Evolutionary conservation across 257 asterid species (phyloP), one percentile per base, ranked within the genome.

Genomic region (Paulownia fortunei): DNA sequence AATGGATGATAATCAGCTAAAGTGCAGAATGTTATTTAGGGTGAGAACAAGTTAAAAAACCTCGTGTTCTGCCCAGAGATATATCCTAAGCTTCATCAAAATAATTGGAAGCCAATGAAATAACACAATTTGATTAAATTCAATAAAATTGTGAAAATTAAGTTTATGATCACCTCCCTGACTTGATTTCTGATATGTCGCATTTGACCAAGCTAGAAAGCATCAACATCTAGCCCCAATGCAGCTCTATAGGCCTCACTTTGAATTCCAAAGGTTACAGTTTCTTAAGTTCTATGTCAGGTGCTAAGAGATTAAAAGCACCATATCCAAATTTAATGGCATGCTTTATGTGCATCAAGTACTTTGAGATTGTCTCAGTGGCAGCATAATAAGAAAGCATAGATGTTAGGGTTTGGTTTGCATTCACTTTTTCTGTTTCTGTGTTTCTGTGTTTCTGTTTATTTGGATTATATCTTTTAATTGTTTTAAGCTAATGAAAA

Each of bases 101-200:
- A 79, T 19, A 23, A 63, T 54, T 32, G 49, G 21, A 41, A 73
- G 62, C 58, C 18, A 64, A 72, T 73, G 76, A 34, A 71, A 51
- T 26, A 42, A 71, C 70, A 78, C 47, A 47, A 79, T 68, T 51
- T 60, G 72, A 73, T 73, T 26, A 73, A 62, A n/a, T 68, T 59
- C 54, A 36, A 46, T 34, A 69, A 19, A 70, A 32, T 69, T 15
- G 9, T 15, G 54, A 11, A 61, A 16, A 44, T 60, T 54, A 51
- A 59, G n/a, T 26, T 52, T 51, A 37, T 41, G 65, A 11, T 44
- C 18, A 58, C 42, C 68, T 49, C 65, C 36, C 47, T 46, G 39
- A 47, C 51, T 69, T 68, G 68, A 23, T 47, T 69, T 68, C 19
- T 24, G 18, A 37, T 21, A 58, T 49, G 54, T 41, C 51, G 36